Conservation (phyloP, 164 flowering plant species). For the Cinnamomum micranthum region DNA sequence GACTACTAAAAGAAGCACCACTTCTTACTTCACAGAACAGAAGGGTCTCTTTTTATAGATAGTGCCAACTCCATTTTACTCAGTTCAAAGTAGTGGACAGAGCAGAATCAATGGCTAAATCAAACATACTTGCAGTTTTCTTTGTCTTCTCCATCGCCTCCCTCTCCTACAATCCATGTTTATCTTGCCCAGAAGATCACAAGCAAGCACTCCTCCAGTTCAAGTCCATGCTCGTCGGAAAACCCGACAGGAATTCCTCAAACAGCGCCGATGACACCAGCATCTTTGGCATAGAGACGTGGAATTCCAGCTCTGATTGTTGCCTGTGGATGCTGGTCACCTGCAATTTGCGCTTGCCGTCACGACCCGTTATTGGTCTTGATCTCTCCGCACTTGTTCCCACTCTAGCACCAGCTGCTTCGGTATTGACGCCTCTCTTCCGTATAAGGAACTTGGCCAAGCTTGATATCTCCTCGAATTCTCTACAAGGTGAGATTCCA, state of each 20-base stretch:
- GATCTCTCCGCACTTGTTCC: constrained; percentile 21
- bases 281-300: constrained; percentile 15
- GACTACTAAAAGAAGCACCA: no score
- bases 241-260: not conserved
- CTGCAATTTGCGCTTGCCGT: constrained; percentile 17
- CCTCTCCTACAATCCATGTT: constrained; percentile 6
- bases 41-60: no score
- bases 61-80: no score
- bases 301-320: constrained; percentile 33
- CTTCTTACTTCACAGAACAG: no score
- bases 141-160: constrained; percentile 6
- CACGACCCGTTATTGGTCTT: constrained; percentile 24
- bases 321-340: constrained; percentile 36
- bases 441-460: constrained; percentile 22
- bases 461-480: constrained; percentile 42
- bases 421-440: constrained; percentile 36
- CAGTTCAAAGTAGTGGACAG: not conserved
- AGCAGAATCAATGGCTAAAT: constrained; percentile 11
- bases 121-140: not conserved
- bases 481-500: constrained; percentile 34
- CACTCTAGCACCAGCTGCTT: constrained; percentile 2
- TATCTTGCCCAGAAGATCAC: constrained; percentile 30
- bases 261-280: no score
- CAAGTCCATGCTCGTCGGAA: constrained; percentile 16
- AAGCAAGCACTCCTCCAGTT: constrained; percentile 42